Conservation (phyloP, 2,329 filamentous ascomycete species). For the Xylaria sp. region DNA sequence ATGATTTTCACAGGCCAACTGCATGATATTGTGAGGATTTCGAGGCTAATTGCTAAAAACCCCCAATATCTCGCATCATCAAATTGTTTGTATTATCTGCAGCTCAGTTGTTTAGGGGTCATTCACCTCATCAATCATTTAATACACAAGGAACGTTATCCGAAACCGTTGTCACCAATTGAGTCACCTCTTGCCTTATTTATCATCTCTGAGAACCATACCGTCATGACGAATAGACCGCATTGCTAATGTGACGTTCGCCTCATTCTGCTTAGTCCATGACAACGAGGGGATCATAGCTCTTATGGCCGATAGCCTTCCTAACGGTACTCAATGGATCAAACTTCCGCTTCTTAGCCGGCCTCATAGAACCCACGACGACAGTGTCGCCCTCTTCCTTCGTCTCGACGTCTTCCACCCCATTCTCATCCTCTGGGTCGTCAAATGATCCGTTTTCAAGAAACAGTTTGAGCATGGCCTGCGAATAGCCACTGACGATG, state of each 20-base stretch:
- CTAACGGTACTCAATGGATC: conserved; percentile 59
- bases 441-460: conserved; percentile 61
- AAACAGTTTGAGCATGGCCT: conserved; percentile 68
- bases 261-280: conserved; percentile 56
- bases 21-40: background rate
- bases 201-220: background rate
- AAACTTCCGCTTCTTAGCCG: conserved; percentile 54
- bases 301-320: conserved; percentile 64
- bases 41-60: too few relatives aligned
- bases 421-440: conserved; percentile 53
- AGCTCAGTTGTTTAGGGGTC: too few relatives aligned
- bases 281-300: conserved; percentile 66
- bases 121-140: too few relatives aligned
- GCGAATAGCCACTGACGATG: conserved; percentile 67
- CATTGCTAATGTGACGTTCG: background rate
- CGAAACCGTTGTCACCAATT: background rate
- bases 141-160: background rate
- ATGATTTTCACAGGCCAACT: background rate
- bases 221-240: background rate
- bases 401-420: conserved; percentile 48
- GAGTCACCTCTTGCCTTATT: background rate
- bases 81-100: too few relatives aligned
- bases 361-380: conserved; percentile 49
- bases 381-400: conserved; percentile 55
- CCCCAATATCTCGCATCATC: too few relatives aligned